Conservation (phyloP, 2,329 filamentous ascomycete species). For the Neophaeococcomyces aloes region DNA sequence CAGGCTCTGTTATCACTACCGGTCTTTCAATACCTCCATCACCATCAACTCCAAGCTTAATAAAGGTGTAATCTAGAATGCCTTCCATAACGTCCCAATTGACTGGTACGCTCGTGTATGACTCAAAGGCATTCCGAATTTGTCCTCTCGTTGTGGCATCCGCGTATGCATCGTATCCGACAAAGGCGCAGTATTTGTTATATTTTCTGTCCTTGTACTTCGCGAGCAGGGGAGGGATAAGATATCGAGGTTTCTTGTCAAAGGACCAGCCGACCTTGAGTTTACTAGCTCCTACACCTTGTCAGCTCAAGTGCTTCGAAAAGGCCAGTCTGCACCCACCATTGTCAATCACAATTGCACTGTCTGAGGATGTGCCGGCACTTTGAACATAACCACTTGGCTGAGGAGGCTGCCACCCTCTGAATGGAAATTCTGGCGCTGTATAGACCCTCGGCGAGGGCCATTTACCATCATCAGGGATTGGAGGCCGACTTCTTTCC, state of each 20-base stretch:
- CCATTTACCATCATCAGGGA: slow-evolving; percentile 37
- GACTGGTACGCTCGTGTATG: slow-evolving; percentile 78
- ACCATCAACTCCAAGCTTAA: slow-evolving; percentile 76
- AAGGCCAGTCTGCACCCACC: slow-evolving; percentile 44
- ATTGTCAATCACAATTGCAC: slow-evolving; percentile 95
- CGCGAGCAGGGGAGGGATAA: slow-evolving; percentile 80
- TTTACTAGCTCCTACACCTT: slow-evolving; percentile 61
- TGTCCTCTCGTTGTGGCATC: slow-evolving; percentile 89
- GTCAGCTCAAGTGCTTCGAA: slow-evolving; percentile 1
- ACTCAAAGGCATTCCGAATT: slow-evolving; percentile 81
- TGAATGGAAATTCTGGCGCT: slow-evolving; percentile 50
- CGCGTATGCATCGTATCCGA: slow-evolving; percentile 84
- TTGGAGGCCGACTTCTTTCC: slow-evolving; percentile 32
- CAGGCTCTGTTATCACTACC: slow-evolving; percentile 88
- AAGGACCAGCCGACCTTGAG: slow-evolving; percentile 96
- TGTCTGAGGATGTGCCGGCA: slow-evolving; percentile 45
- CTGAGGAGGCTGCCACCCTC: slow-evolving; percentile 47
- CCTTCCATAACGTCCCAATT: slow-evolving; percentile 99
- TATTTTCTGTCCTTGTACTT: slow-evolving; percentile 92
- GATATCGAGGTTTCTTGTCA: slow-evolving; percentile 67
- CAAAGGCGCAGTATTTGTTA: slow-evolving; percentile 82
- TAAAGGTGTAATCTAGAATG: slow-evolving; percentile 83
- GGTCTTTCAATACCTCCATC: slow-evolving; percentile 71
- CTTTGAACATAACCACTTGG: slow-evolving; percentile 63
- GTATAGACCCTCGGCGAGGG: slow-evolving; percentile 46